A percentile compares a stretch with the other conserved stretches of the same genome.
These are phyloP conservation scores for Diatrype stigma DNA, from an alignment of 2,329 filamentous ascomycete species.

Conservation along the genomic window DNA sequence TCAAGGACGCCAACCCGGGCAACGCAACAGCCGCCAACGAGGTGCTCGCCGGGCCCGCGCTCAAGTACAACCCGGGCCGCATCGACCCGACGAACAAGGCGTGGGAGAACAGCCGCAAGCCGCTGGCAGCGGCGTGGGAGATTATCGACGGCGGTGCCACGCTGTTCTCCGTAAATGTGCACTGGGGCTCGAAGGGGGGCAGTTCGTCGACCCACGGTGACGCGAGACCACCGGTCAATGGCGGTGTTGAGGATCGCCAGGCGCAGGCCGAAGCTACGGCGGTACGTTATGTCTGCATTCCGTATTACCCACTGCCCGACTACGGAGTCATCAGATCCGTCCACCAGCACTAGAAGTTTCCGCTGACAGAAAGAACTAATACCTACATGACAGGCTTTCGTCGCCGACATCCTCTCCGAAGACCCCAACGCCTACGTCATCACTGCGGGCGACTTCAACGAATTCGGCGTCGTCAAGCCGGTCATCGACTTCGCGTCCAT, in stretches of 20 bases:
- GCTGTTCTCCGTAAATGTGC: conserved; percentile 70
- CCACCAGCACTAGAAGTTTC: too few relatives aligned
- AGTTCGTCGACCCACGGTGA: conserved; percentile 62
- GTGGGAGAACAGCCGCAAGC: conserved; percentile 61
- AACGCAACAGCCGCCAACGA: conserved; percentile 49
- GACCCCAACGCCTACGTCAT: conserved; percentile 57
- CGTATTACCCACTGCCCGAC: too few relatives aligned
- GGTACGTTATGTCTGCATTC: too few relatives aligned
- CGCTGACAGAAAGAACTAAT: conserved; percentile 8
- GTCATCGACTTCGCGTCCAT: conserved; percentile 48
- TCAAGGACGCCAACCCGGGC: conserved; percentile 57
- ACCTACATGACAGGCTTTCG: conserved; percentile 39
- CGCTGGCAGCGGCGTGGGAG: conserved; percentile 63
- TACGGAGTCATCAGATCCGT: too few relatives aligned
- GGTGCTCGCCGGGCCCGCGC: conserved; percentile 51
- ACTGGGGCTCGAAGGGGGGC: conserved; percentile 64
- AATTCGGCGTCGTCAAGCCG: conserved; percentile 61
- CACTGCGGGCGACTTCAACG: conserved; percentile 67
- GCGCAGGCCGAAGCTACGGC: conserved; percentile 57
- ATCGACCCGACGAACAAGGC: conserved; percentile 59
- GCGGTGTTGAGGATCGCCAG: conserved; percentile 52
- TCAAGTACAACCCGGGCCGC: conserved; percentile 65
- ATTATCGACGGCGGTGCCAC: conserved; percentile 46
- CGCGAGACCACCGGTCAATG: conserved; percentile 61
- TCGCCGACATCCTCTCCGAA: conserved; percentile 51